These are phyloP conservation scores for Penicillium flavigenum DNA, from an alignment of 495 filamentous ascomycete species.

Conservation along the genomic window DNA sequence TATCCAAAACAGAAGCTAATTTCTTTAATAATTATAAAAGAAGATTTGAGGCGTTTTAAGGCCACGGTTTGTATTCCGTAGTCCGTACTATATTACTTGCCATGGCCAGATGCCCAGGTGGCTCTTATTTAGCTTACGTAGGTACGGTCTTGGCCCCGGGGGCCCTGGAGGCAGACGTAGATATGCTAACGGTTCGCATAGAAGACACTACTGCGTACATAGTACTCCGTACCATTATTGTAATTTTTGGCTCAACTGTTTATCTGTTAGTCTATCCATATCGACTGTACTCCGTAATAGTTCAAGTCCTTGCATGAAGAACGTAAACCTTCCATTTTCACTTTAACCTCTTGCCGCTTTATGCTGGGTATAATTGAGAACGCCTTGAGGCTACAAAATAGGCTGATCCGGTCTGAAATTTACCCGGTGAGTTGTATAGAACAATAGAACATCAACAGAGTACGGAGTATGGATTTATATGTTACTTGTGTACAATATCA, in stretches of 20 bases:
- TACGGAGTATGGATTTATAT: too few relatives aligned
- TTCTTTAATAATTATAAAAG: not conserved
- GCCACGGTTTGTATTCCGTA: not conserved
- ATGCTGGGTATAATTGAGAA: not conserved
- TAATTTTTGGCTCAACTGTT: too few relatives aligned
- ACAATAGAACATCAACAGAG: too few relatives aligned
- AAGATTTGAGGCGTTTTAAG: not conserved
- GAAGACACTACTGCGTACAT: too few relatives aligned
- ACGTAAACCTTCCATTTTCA: not conserved
- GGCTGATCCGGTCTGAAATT: not conserved
- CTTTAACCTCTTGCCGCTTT: not conserved
- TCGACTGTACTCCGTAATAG: too few relatives aligned
- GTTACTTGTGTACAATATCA: too few relatives aligned
- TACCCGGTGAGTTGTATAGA: not conserved
- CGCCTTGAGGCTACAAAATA: too few relatives aligned
- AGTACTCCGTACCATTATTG: too few relatives aligned
- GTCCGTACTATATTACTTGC: not conserved
- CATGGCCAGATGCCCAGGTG: not conserved
- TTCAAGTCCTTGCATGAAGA: not conserved
- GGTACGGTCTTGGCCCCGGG: too few relatives aligned
- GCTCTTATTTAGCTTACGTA: not conserved
- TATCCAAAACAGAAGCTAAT: not conserved
- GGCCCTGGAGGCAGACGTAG: too few relatives aligned
- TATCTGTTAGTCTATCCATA: too few relatives aligned
- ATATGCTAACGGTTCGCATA: too few relatives aligned